Evolutionary conservation across 1,284 basidiomycete species (phyloP).

Genomic region (Naganishia liquefaciens): DNA sequence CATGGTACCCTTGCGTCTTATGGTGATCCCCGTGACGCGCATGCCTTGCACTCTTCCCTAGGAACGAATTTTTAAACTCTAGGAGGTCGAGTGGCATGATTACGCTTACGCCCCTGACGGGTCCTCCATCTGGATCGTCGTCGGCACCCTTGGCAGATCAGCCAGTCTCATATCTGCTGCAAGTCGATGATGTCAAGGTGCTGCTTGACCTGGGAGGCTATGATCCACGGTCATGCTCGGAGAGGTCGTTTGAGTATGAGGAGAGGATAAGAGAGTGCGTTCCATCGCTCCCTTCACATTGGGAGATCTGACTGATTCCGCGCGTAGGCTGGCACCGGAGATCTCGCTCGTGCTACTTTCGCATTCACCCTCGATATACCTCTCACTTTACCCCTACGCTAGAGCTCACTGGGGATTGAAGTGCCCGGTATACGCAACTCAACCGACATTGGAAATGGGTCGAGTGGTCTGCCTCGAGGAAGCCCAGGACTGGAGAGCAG

Average conservation of each 20-base stretch:
- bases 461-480: slow-evolving; percentile 84
- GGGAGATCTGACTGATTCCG: slow-evolving; percentile 39
- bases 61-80: background rate
- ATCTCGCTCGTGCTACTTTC: slow-evolving; percentile 63
- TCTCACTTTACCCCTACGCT: slow-evolving; percentile 89
- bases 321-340: slow-evolving; percentile 73
- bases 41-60: background rate
- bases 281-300: background rate
- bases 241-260: slow-evolving; percentile 49
- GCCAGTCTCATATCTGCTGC: slow-evolving; percentile 70
- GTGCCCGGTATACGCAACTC: slow-evolving; percentile 91
- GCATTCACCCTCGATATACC: slow-evolving; percentile 85
- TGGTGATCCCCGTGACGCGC: too few relatives aligned
- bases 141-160: slow-evolving; percentile 55
- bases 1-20: too few relatives aligned
- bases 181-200: slow-evolving; percentile 91
- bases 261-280: slow-evolving; percentile 54
- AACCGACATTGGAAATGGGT: slow-evolving; percentile 96
- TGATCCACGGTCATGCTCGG: slow-evolving; percentile 46
- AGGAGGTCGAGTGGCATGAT: slow-evolving; percentile 62
- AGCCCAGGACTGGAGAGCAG: slow-evolving; percentile 66
- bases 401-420: slow-evolving; percentile 81
- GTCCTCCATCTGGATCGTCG: slow-evolving; percentile 62
- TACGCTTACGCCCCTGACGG: slow-evolving; percentile 82
- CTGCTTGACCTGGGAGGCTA: slow-evolving; percentile 83